phyloP scores from a whole-genome alignment of 2,329 filamentous ascomycete genomes.

The Colletotrichum horii region DNA sequence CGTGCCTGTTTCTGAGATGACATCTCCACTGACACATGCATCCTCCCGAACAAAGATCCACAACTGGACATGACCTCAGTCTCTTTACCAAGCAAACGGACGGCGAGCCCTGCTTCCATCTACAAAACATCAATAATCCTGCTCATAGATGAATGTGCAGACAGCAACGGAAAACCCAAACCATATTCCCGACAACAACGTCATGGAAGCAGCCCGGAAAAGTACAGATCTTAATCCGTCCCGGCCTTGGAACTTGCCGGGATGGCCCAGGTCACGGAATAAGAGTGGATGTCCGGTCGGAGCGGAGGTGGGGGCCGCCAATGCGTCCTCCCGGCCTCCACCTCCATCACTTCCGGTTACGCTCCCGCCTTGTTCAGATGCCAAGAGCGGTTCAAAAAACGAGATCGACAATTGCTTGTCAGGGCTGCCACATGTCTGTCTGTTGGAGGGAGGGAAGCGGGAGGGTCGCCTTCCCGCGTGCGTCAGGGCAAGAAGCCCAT shows the following conservation, averaged over 20 bases:
- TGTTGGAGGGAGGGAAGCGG: background rate
- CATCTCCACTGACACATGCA: background rate
- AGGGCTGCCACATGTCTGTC: background rate
- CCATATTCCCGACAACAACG: background rate
- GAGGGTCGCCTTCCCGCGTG: background rate
- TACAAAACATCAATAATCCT: background rate
- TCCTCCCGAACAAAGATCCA: background rate
- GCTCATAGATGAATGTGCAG: background rate
- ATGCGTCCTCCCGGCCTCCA: background rate
- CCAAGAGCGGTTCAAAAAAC: background rate
- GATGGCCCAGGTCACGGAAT: background rate
- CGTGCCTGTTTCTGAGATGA: background rate
- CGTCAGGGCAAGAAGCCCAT: background rate
- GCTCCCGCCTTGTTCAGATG: background rate
- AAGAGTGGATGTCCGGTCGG: background rate
- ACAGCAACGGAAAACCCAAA: background rate
- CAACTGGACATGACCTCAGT: background rate
- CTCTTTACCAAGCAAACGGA: background rate
- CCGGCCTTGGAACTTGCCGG: background rate
- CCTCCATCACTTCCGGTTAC: background rate
- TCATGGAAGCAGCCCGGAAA: background rate
- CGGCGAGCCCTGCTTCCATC: background rate
- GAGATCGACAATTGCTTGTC: background rate
- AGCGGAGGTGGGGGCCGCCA: background rate
- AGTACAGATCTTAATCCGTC: background rate